These are phyloP conservation scores for Camellia oleifera DNA, from an alignment of 179 eudicot genomes.

Conservation along the genomic window DNA sequence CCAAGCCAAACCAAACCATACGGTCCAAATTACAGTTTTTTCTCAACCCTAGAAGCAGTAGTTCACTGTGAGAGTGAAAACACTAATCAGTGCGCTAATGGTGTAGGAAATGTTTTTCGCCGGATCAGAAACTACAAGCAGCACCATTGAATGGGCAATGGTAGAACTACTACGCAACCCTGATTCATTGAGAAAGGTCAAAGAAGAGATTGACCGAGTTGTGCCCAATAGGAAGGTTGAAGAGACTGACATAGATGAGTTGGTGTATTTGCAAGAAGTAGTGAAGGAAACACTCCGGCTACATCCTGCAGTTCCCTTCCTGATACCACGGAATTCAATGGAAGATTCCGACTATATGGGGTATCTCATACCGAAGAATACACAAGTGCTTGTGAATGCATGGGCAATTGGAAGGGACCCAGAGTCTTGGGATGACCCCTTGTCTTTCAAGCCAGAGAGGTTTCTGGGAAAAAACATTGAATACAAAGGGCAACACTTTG, in stretches of 20 bases:
- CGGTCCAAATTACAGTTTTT: too few relatives aligned
- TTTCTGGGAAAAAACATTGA: constrained; percentile 15
- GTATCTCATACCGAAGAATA: constrained; percentile 17
- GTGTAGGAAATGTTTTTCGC: constrained; percentile 18
- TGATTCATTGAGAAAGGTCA: constrained; percentile 11
- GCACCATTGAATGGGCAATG: constrained; percentile 24
- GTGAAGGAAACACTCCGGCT: constrained; percentile 20
- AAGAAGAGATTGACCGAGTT: constrained; percentile 20
- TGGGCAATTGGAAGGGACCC: constrained; percentile 25
- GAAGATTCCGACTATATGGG: constrained; percentile 20
- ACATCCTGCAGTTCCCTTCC: constrained; percentile 16
- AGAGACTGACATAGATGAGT: constrained; percentile 13
- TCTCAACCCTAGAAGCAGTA: too few relatives aligned
- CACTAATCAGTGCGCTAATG: not conserved
- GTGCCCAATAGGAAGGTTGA: constrained; percentile 14
- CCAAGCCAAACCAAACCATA: too few relatives aligned
- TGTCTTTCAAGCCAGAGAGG: constrained; percentile 25
- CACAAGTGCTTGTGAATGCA: constrained; percentile 17
- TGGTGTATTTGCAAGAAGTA: constrained; percentile 19
- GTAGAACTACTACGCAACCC: constrained; percentile 19
- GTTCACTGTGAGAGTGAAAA: not conserved
- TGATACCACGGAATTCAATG: constrained; percentile 16
- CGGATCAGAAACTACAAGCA: constrained; percentile 14
- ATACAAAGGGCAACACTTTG: constrained; percentile 17
- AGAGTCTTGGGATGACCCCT: constrained; percentile 15